These are phyloP conservation scores for Leishmania major DNA, from an alignment of 208 protist species.

Conservation along the genomic window DNA sequence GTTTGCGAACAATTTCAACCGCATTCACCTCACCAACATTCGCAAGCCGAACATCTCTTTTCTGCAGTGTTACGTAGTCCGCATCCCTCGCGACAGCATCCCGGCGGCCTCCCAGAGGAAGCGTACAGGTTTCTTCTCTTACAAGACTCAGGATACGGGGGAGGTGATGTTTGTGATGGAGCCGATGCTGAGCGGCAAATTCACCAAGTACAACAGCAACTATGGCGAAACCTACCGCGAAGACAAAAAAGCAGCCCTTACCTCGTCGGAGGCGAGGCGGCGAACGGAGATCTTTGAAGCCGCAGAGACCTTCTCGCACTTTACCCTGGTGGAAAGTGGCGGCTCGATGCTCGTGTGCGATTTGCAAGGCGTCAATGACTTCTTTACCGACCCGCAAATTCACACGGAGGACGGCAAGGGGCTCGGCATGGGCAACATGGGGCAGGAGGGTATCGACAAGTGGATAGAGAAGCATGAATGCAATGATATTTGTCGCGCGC, in stretches of 20 bases:
- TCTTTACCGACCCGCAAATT: conserved; percentile 87
- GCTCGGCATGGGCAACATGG: conserved; percentile 85
- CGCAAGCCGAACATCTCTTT: conserved; percentile 82
- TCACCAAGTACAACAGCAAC: conserved; percentile 93
- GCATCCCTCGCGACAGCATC: conserved; percentile 59
- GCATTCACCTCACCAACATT: conserved; percentile 39
- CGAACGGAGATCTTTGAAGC: conserved; percentile 70
- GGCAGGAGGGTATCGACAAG: conserved; percentile 81
- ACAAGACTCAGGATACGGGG: conserved; percentile 67
- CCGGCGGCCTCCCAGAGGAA: conserved; percentile 48
- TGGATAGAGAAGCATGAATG: conserved; percentile 77
- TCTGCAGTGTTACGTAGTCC: conserved; percentile 84
- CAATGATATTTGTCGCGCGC: conserved; percentile 67
- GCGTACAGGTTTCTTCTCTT: conserved; percentile 70
- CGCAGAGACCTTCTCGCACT: conserved; percentile 90
- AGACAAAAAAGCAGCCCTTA: conserved; percentile 61
- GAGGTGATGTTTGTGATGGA: conserved; percentile 88
- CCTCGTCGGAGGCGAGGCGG: conserved; percentile 38
- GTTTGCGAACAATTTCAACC: conserved; percentile 87
- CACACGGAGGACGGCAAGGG: conserved; percentile 81
- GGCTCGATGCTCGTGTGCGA: conserved; percentile 83
- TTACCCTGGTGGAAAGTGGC: conserved; percentile 68
- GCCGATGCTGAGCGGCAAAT: conserved; percentile 81
- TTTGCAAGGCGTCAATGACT: conserved; percentile 83
- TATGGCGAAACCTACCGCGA: conserved; percentile 76